Evolutionary conservation across 345 rosid species (phyloP).

Genomic region (Erucastrum elatum): DNA sequence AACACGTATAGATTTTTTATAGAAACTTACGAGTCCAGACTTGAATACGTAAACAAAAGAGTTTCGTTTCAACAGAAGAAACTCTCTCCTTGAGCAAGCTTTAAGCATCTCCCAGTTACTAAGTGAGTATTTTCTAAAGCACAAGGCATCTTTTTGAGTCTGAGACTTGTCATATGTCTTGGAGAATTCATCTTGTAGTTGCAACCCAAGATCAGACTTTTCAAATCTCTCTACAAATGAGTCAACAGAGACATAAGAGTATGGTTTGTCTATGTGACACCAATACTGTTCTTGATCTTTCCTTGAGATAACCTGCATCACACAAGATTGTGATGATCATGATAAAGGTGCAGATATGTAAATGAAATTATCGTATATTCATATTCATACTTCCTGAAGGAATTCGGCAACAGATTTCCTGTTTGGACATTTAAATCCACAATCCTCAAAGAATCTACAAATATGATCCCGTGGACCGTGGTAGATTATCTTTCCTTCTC

Average conservation of each 20-base stretch:
- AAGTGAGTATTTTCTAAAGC: conserved; percentile 40
- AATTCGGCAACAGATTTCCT: conserved; percentile 86
- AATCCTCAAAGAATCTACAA: conserved; percentile 49
- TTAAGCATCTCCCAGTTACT: conserved; percentile 46
- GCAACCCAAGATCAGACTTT: conserved; percentile 34
- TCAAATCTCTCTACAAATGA: conserved; percentile 38
- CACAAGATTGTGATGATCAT: no score
- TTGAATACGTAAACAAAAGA: conserved; percentile 47
- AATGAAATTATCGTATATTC: no score
- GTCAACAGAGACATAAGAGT: conserved; percentile 42
- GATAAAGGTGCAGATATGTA: no score
- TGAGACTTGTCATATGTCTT: conserved; percentile 34
- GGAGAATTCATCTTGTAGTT: conserved; percentile 37
- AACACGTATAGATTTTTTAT: not conserved
- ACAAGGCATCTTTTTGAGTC: conserved; percentile 29
- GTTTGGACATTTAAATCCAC: conserved; percentile 70
- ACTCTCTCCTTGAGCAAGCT: conserved; percentile 51
- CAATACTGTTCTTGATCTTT: conserved; percentile 58
- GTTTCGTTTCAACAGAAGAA: conserved; percentile 52
- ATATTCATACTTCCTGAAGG: conserved; percentile 52
- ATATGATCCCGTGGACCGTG: conserved; percentile 48
- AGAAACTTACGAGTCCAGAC: conserved; percentile 38
- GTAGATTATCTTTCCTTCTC: conserved; percentile 55
- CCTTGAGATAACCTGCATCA: conserved; percentile 40
- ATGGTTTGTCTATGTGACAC: conserved; percentile 37